These are phyloP conservation scores for Fagus sylvatica DNA, from an alignment of 306 rosid genomes.

Conservation along the genomic window DNA sequence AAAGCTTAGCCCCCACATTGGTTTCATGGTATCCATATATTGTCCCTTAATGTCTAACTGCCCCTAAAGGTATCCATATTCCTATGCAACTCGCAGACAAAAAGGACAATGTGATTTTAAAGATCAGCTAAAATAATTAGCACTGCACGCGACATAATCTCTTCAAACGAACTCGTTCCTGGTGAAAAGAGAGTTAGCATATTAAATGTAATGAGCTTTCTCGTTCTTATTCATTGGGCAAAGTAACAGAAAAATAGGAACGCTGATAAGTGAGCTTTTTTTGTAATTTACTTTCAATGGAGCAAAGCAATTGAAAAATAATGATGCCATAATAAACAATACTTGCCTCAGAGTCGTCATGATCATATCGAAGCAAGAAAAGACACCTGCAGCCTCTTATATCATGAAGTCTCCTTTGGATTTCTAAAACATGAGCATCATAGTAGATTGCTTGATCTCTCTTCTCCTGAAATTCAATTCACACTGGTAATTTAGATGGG, in stretches of 20 bases:
- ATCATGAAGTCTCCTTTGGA: slow-evolving; percentile 86
- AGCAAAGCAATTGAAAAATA: neutral
- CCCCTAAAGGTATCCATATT: neutral
- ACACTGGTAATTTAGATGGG: slow-evolving; percentile 20
- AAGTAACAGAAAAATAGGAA: no score
- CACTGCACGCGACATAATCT: slow-evolving; percentile 72
- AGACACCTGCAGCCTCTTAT: slow-evolving; percentile 94
- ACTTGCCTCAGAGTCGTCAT: slow-evolving; percentile 72
- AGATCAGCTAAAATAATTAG: slow-evolving; percentile 8
- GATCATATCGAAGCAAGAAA: slow-evolving; percentile 72
- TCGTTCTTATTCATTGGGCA: neutral
- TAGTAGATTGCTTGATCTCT: slow-evolving; percentile 82
- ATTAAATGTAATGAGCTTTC: neutral
- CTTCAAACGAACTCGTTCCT: slow-evolving; percentile 85
- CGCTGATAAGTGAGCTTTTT: no score
- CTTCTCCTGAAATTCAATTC: slow-evolving; percentile 58
- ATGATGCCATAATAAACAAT: slow-evolving; percentile 9
- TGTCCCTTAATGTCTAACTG: neutral
- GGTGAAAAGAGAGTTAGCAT: neutral
- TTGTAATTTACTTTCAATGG: no score
- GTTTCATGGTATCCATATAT: neutral
- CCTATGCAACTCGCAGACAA: slow-evolving; percentile 1
- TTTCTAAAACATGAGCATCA: slow-evolving; percentile 77
- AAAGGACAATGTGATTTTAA: neutral
- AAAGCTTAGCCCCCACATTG: no score